Evolutionary conservation across 2,329 filamentous ascomycete genomes (phyloP).

Genomic region (Elsinoe perseae): DNA sequence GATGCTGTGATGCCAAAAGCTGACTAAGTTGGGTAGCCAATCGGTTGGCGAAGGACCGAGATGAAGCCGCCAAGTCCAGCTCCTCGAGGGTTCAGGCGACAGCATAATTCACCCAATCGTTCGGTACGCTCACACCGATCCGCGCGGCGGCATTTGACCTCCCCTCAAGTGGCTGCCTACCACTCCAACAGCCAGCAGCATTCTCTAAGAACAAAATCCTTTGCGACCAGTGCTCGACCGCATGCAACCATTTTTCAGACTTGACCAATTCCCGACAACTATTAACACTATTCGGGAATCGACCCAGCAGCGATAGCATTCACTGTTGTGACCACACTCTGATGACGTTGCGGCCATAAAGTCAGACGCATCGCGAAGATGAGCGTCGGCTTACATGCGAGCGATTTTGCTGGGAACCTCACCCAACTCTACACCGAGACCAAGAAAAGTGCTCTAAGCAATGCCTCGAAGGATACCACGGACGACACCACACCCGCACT

Average conservation of each 20-base stretch:
- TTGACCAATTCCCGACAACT: background rate
- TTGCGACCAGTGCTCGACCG: background rate
- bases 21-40: background rate
- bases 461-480: slow-evolving; percentile 50
- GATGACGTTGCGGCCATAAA: slow-evolving; percentile 9
- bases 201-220: background rate
- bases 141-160: background rate
- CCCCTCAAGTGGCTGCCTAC: slow-evolving; percentile 10
- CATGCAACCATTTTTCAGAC: background rate
- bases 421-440: slow-evolving; percentile 73
- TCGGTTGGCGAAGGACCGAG: background rate
- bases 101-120: slow-evolving; percentile 12
- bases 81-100: slow-evolving; percentile 12
- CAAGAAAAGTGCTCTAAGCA: slow-evolving; percentile 58
- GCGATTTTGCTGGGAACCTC: slow-evolving; percentile 32
- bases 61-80: slow-evolving; percentile 3
- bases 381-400: slow-evolving; percentile 11
- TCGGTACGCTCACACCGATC: background rate
- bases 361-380: slow-evolving; percentile 4
- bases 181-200: slow-evolving; percentile 4
- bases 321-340: background rate
- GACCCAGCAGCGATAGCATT: background rate
- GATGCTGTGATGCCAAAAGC: background rate
- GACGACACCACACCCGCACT: slow-evolving; percentile 57
- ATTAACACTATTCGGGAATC: background rate